A percentile compares a stretch with the other conserved stretches of the same genome.
phyloP scores from a whole-genome alignment of 345 rosid species.

The Gossypium stocksii region DNA sequence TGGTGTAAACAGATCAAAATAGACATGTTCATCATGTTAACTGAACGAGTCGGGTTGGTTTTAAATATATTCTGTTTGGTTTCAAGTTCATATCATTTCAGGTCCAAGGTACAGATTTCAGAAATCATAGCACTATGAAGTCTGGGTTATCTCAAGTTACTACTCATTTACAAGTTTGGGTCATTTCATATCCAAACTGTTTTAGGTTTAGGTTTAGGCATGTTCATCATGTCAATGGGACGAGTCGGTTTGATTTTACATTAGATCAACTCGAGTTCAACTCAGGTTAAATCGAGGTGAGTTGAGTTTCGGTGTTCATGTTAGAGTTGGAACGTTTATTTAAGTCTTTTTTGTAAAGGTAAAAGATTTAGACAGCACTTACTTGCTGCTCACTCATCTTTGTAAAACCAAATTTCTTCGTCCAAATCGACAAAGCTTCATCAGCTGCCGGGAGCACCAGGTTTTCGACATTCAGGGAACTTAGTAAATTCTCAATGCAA shows the following conservation, averaged over 20 bases:
- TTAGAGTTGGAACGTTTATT: background rate
- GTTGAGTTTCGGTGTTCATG: background rate
- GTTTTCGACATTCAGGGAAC: slow-evolving; percentile 68
- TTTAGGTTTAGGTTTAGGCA: background rate
- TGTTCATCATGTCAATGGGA: too few relatives aligned
- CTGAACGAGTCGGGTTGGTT: background rate
- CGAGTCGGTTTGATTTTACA: too few relatives aligned
- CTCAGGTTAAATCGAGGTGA: background rate
- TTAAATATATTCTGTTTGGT: background rate
- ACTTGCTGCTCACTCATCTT: slow-evolving; percentile 72
- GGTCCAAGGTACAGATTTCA: background rate
- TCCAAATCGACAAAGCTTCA: slow-evolving; percentile 95
- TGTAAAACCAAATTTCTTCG: slow-evolving; percentile 75
- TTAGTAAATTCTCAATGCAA: slow-evolving; percentile 72
- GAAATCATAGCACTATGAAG: too few relatives aligned
- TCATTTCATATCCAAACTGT: background rate
- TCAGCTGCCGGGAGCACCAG: slow-evolving; percentile 97
- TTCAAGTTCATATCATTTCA: background rate
- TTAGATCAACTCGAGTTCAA: too few relatives aligned
- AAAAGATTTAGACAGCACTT: slow-evolving; percentile 27
- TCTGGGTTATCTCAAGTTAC: too few relatives aligned
- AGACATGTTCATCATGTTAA: background rate
- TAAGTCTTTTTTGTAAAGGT: background rate
- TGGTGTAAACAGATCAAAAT: background rate
- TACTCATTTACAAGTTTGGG: background rate